Base-by-base conservation (phyloP, 495 filamentous ascomycete species). In the Bathelium albidoporum region DNA sequence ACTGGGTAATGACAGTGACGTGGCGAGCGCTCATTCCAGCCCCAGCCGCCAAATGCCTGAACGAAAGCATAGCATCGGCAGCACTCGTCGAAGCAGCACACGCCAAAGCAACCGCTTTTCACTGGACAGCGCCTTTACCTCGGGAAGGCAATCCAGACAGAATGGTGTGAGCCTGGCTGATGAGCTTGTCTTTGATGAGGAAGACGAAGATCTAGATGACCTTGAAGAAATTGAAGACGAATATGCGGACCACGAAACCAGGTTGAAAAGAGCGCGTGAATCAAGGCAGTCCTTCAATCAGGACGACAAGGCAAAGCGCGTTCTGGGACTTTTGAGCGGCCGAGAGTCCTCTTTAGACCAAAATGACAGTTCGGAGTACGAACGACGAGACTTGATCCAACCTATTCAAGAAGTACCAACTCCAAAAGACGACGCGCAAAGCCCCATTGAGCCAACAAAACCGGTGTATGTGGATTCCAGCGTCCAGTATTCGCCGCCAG, bases 101-200 rank as follows among this genome's bases (percentile, higher is more conserved):
- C 75, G 78, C 34, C 61, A 77, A 66, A 70, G 71, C 65, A 61
- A 72, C 66, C 64, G 74, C 58, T 32, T 24, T 45, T 62, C 60
- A 9, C 49, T 62, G 18, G 29, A 44, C 1, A 45, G 36, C 24
- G 39, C 5, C n/a, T 16, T 55, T 11, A 24, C 7, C 36, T 66
- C 74, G 11, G 83, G 85, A 62, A 79, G 78, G 9, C 77, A 81
- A 64, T 82, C 77, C 11, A 87, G 87, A 69, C 68, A 77, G 22
- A 85, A 85, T 59, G 88, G 88, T 10, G 68, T 91, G 41, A 94
- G 87, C 67, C 76, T 98, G 44, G 94, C 94, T 10, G 90, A 97
- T 67, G 94, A 98, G 78, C 80, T 98, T 64, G 85, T 86, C 59
- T 87, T 95, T 44, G 90, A 89, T 62, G 88, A 89, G 55, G 88